Base-by-base conservation (phyloP, 2,329 filamentous ascomycete species). In the Sphaerostilbella broomeana region DNA sequence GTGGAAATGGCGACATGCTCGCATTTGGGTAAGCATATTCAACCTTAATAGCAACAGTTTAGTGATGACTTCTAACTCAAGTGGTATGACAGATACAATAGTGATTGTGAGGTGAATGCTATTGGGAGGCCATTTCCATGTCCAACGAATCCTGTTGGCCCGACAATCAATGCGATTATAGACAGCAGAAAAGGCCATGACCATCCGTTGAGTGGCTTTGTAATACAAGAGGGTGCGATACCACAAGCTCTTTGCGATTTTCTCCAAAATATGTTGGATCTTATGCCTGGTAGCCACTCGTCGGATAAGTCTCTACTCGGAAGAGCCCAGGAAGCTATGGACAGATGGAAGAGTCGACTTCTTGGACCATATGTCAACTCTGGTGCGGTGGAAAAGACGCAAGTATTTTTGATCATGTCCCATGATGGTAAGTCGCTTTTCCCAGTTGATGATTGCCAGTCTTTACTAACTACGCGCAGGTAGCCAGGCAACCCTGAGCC, bases 1-100 rank as follows among this genome's bases (percentile, higher is more conserved):
- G 75, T 49, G 79, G 79, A 3, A 84, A 84, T 49, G 79, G 79
- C 3, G 79, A 83, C 47, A 77, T 82, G 50, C 55, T 83, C 12
- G 73, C 70, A 3, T 83, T 82, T 55, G 78, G 73, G 64, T 73
- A 56, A 54, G 63, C 51, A 13, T 12, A 18, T 3, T 7, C 7
- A 11, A 15, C 25, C n/a, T 35, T 41, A 12, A 22, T 25, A 3
- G 3, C 15, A n/a, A 17, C 15, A 13, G 6, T 12, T 15, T 25
- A 13, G 3, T 6, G 6, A 11, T 16, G 28, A 2, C 7, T 13
- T 10, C n/a, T 8, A 11, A 18, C 25, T 37, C 3, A 42, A 13
- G 25, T 15, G n/a, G 22, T 4, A n/a, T 16, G 18, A 12, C 15
- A 71, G 73, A 3, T 81, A 81, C 52, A 79, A 81, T 53, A 76